These are phyloP conservation scores for Sporobolus alterniflorus DNA, from an alignment of 202 grass and related monocot species.

Conservation along the genomic window DNA sequence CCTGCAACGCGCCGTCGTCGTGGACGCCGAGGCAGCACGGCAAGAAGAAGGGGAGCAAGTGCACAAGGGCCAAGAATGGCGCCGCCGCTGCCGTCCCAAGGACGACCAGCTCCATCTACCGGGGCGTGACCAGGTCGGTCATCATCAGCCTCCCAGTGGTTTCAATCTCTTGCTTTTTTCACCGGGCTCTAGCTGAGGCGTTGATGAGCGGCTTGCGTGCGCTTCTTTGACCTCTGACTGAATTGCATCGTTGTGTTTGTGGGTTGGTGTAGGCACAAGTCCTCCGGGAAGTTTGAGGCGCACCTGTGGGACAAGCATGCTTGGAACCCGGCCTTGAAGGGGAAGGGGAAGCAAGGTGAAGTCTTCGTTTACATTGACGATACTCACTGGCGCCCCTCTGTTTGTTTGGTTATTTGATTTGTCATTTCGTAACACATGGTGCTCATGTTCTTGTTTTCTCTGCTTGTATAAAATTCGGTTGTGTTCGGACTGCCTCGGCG, in stretches of 20 bases:
- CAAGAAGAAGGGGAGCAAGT: slow-evolving; percentile 39
- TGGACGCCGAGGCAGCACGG: neutral
- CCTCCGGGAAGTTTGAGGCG: slow-evolving; percentile 54
- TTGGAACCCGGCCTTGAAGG: slow-evolving; percentile 18
- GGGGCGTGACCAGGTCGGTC: slow-evolving; percentile 74
- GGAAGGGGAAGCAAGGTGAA: slow-evolving; percentile 52
- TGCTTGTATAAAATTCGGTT: neutral
- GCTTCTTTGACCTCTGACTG: neutral
- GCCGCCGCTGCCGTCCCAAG: slow-evolving; percentile 25
- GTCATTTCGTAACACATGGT: neutral
- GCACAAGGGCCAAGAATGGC: slow-evolving; percentile 25
- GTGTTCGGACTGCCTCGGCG: slow-evolving; percentile 29
- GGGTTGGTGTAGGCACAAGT: slow-evolving; percentile 40
- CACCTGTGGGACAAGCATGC: slow-evolving; percentile 54
- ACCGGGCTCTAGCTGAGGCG: neutral
- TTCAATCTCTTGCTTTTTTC: neutral
- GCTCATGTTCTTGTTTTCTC: slow-evolving; percentile 38
- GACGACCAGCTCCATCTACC: slow-evolving; percentile 71
- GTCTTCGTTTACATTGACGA: slow-evolving; percentile 3
- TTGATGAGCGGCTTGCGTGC: neutral
- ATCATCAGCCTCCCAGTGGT: neutral
- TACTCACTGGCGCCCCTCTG: neutral
- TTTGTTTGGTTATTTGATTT: neutral
- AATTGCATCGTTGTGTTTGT: neutral
- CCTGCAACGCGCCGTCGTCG: slow-evolving; percentile 36